Percentiles rank a stretch among this genome's conserved stretches.
Evolutionary conservation across 306 rosid species (phyloP).

Genomic region (Pyrus communis): DNA sequence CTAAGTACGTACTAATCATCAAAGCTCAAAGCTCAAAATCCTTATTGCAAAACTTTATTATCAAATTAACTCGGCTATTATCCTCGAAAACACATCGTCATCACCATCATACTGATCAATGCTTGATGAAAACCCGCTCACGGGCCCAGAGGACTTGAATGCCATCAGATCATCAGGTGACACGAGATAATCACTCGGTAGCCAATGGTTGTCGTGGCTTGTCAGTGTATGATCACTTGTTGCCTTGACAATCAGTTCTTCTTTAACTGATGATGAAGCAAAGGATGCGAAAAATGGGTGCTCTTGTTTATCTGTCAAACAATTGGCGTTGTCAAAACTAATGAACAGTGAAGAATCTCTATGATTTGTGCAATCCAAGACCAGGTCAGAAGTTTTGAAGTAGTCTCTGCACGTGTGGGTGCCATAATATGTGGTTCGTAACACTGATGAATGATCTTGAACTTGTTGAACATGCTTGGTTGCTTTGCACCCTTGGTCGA

Average conservation of each 20-base stretch:
- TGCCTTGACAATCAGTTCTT: neutral
- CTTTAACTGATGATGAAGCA: neutral
- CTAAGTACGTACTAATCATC: neutral
- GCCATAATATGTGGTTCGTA: slow-evolving; percentile 37
- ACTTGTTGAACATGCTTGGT: slow-evolving; percentile 61
- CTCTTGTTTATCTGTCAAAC: neutral
- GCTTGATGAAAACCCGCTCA: neutral
- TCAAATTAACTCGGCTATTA: too few relatives aligned
- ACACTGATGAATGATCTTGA: slow-evolving; percentile 38
- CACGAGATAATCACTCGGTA: neutral
- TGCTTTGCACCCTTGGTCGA: slow-evolving; percentile 56
- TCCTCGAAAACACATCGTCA: neutral
- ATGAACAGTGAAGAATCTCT: slow-evolving; percentile 22
- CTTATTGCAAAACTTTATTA: neutral
- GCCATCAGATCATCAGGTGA: neutral
- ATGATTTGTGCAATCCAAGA: slow-evolving; percentile 27
- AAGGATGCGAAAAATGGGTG: slow-evolving; percentile 12
- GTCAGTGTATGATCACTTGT: neutral
- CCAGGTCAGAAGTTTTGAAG: slow-evolving; percentile 25
- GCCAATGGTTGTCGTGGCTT: neutral
- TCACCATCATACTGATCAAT: neutral
- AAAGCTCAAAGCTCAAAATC: neutral
- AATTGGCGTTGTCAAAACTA: slow-evolving; percentile 27
- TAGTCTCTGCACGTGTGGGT: slow-evolving; percentile 42
- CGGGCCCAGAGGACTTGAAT: neutral